Conservation (phyloP, 371 early-diverging fungal species). For the Syncephalis fuscata region DNA sequence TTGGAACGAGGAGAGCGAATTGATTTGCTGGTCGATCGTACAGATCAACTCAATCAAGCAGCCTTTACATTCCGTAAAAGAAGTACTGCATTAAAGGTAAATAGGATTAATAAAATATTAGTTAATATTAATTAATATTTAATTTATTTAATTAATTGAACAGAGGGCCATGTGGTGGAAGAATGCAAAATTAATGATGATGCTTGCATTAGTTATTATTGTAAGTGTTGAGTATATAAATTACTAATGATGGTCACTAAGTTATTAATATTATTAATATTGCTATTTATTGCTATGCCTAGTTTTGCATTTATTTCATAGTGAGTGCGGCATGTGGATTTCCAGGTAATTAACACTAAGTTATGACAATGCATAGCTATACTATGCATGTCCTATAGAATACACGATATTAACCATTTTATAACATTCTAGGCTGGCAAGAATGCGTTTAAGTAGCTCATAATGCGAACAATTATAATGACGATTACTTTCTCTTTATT, state of each 20-base stretch:
- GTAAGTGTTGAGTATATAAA: no score
- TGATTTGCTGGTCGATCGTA: conserved; percentile 81
- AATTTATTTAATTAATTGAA: background rate
- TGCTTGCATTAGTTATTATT: conserved; percentile 42
- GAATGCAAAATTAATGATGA: conserved; percentile 61
- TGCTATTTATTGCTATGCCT: conserved; percentile 4
- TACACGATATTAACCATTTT: no score
- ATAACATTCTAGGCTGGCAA: no score
- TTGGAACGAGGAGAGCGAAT: conserved; percentile 84
- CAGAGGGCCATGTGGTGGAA: conserved; percentile 87
- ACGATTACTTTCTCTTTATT: no score
- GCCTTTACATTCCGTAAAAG: conserved; percentile 83
- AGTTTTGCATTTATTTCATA: conserved; percentile 47
- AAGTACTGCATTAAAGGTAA: conserved; percentile 65
- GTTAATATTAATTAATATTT: background rate
- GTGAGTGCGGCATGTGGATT: conserved; percentile 61
- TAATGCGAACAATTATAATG: no score
- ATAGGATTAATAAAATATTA: background rate
- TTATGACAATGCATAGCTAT: no score
- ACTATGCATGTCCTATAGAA: no score
- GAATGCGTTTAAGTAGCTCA: no score
- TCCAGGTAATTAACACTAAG: conserved; percentile 12
- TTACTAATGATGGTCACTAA: background rate
- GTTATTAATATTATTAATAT: background rate
- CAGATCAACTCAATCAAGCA: conserved; percentile 69